Percentiles rank a stretch among this genome's conserved stretches.
Conservation (phyloP, 345 rosid genomes). For the Brassica incana region DNA sequence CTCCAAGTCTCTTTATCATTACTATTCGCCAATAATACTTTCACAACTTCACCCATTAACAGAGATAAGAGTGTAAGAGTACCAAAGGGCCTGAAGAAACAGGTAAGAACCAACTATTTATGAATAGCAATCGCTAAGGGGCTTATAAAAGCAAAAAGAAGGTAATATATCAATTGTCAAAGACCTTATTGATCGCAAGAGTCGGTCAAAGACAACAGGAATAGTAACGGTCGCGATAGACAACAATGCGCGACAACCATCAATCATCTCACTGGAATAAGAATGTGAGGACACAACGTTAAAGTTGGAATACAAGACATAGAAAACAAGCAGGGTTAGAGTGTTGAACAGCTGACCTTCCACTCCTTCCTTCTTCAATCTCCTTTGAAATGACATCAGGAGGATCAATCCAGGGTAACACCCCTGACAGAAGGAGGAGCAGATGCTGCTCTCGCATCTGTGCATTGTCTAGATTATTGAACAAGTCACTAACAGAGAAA, state of each 20-base stretch:
- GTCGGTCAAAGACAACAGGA: conserved; percentile 70
- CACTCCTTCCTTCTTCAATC: conserved; percentile 86
- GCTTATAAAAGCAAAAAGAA: conserved; percentile 1
- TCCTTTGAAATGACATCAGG: conserved; percentile 74
- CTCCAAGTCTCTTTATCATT: conserved; percentile 89
- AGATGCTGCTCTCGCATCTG: conserved; percentile 81
- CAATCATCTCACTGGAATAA: conserved; percentile 84
- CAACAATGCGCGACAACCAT: conserved; percentile 93
- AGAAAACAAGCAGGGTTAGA: conserved; percentile 27
- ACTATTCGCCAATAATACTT: conserved; percentile 61
- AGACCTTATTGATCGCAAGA: conserved; percentile 81
- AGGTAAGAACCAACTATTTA: conserved; percentile 27
- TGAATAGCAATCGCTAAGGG: conserved; percentile 10
- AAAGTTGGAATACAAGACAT: conserved; percentile 26
- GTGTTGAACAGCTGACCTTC: conserved; percentile 57
- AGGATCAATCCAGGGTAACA: conserved; percentile 89
- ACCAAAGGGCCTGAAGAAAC: conserved; percentile 78
- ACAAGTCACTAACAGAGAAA: conserved; percentile 39
- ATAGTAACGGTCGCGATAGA: conserved; percentile 77
- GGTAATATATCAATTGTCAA: conserved; percentile 19
- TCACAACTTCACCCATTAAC: conserved; percentile 90
- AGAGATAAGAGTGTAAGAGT: conserved; percentile 73
- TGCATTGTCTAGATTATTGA: conserved; percentile 61
- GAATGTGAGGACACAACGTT: conserved; percentile 32
- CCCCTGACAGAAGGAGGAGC: conserved; percentile 79